Evolutionary conservation across 177 flowering plant species (phyloP), one percentile per base, ranked within the genome.

Genomic region (Vitis hybrid): DNA sequence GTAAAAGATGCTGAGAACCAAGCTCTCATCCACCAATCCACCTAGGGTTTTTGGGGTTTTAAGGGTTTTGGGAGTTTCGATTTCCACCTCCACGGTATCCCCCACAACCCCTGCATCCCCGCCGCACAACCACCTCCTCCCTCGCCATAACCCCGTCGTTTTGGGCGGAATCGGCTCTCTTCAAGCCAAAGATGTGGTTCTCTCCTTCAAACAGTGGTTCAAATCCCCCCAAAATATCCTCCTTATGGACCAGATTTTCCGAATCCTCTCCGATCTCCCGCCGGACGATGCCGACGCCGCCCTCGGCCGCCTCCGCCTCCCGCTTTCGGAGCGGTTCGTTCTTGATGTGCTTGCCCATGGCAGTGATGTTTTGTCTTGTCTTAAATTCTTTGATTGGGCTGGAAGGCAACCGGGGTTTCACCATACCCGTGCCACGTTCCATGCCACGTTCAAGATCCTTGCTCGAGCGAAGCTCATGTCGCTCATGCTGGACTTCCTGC

Each of bases 361-460:
- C 11, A 33, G 67, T 3, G 88, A 86, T 15, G 83, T 91, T 5
- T 78, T 88, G 10, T 75, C 86, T 1, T 87, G 92, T 74, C 76
- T 94, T 73, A 87, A 80, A 67, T 92, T 94, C 79, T 95, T 95
- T 68, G 97, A 95, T 61, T 95, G 98, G 98, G 94, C 88, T 4
- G 97, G 97, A 2, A 78, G 90, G 47, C 97, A 92, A 64, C 76
- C 49, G 1, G 86, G 89, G 13, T 95, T 80, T 60, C 31, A 65
- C 66, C 98, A 92, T 74, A 88, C 96, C 9, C 83, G 84, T 0
- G 77, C 80, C 13, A 87, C 97, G 0, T 95, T 81, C 76, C 24
- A 80, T 54, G 84, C 98, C 50, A 86, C 91, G 38, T 87, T 93
- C 67, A 88, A 85, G 79, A 85, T 90, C 20, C 76, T 93, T 4